Conservation (phyloP, 2,329 filamentous ascomycete genomes). For the Drechslera avenae region DNA sequence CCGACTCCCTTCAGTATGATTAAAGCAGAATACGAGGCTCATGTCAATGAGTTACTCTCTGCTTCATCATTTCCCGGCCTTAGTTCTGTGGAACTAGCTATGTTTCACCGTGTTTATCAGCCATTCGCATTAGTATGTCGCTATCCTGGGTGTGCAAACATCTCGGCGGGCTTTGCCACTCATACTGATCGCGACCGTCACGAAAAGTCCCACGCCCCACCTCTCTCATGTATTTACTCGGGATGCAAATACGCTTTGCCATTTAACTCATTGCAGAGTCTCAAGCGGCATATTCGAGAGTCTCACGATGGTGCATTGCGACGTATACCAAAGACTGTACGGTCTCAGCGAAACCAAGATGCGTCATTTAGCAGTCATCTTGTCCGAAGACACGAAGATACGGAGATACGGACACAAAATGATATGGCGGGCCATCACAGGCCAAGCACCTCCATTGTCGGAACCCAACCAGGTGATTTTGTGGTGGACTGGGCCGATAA, state of each 20-base stretch:
- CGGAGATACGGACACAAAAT: too few relatives aligned
- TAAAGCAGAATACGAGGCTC: too few relatives aligned
- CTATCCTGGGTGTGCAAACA: constrained; percentile 5
- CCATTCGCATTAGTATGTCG: constrained; percentile 8
- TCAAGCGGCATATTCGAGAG: constrained; percentile 1
- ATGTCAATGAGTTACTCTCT: too few relatives aligned
- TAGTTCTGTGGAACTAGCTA: neutral
- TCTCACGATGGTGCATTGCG: neutral
- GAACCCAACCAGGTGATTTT: too few relatives aligned
- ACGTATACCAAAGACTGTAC: too few relatives aligned
- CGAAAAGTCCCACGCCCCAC: constrained; percentile 2
- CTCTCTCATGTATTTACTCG: neutral
- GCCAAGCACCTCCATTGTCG: too few relatives aligned
- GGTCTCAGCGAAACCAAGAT: too few relatives aligned
- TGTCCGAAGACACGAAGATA: too few relatives aligned
- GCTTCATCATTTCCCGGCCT: neutral
- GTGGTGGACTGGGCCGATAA: too few relatives aligned
- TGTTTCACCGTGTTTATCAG: neutral
- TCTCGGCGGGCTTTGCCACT: neutral
- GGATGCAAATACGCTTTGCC: constrained; percentile 6
- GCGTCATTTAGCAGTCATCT: too few relatives aligned
- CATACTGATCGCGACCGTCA: constrained; percentile 1
- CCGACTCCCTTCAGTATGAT: too few relatives aligned
- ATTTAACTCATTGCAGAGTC: neutral
- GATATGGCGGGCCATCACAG: too few relatives aligned